phyloP scores from a whole-genome alignment of 2,329 filamentous ascomycete species.

The Emmonsia crescens region DNA sequence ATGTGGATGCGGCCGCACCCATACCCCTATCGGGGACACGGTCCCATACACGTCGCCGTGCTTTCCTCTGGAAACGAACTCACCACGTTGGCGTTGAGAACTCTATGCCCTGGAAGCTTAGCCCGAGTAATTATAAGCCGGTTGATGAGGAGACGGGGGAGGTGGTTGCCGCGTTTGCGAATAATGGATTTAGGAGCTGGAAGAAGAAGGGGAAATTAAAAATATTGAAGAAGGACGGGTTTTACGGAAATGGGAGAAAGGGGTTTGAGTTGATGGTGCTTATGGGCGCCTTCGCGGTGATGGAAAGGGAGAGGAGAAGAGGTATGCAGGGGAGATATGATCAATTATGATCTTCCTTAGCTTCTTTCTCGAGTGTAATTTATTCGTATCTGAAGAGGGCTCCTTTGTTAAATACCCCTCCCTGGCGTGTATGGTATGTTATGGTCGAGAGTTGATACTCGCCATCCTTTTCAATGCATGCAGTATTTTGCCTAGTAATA shows the following conservation, averaged over 20 bases:
- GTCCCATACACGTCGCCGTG: conserved; percentile 6
- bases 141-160: conserved; percentile 21
- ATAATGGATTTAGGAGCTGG: conserved; percentile 18
- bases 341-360: conserved; percentile 1
- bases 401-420: neutral
- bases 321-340: conserved; percentile 6
- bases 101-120: conserved; percentile 15
- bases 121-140: conserved; percentile 24
- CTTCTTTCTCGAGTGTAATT: neutral
- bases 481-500: too few relatives aligned
- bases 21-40: neutral
- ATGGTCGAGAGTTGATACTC: too few relatives aligned
- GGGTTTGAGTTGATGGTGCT: conserved; percentile 24
- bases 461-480: too few relatives aligned
- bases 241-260: conserved; percentile 14
- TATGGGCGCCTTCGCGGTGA: conserved; percentile 7
- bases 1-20: too few relatives aligned
- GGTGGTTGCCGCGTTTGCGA: conserved; percentile 24
- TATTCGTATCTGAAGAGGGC: neutral
- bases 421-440: too few relatives aligned
- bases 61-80: conserved; percentile 27
- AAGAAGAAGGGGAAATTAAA: conserved; percentile 25
- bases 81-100: conserved; percentile 20
- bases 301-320: conserved; percentile 7
- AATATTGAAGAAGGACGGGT: conserved; percentile 14